Percentiles rank a stretch among this genome's conserved stretches.
phyloP scores from a whole-genome alignment of 192 early-diverging fungal genomes.

The Diversispora eburnea region DNA sequence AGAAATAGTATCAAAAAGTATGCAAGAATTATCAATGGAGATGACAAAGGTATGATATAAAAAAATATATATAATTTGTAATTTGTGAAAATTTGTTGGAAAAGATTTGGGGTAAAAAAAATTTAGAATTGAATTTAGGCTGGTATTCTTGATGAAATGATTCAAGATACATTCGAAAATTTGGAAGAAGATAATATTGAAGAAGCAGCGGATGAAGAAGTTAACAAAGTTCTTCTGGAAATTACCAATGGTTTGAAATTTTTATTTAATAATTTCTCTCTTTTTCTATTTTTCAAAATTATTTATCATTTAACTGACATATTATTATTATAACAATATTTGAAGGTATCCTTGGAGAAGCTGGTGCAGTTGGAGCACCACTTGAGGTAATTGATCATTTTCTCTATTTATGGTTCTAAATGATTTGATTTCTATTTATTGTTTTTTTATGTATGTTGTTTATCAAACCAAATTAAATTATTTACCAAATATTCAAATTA shows the following conservation, averaged over 20 bases:
- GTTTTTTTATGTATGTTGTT: too few species aligned
- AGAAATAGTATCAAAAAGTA: conserved; percentile 75
- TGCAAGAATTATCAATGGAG: conserved; percentile 93
- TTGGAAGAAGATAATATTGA: conserved; percentile 89
- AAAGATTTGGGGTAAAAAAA: not conserved
- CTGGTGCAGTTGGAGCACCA: conserved; percentile 54
- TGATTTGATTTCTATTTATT: too few species aligned
- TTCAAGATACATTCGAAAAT: conserved; percentile 82
- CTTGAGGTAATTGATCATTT: conserved; percentile 39
- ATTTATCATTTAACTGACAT: not conserved
- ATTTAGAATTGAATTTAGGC: conserved; percentile 52
- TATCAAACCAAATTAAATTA: not conserved
- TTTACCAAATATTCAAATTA: not conserved
- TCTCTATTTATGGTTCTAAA: not conserved
- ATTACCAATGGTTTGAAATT: conserved; percentile 72
- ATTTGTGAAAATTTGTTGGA: not conserved
- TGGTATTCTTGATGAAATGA: conserved; percentile 95
- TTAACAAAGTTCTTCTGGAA: conserved; percentile 85
- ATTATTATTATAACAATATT: not conserved
- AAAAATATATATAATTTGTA: not conserved
- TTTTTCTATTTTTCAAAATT: conserved; percentile 6
- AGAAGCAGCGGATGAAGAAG: conserved; percentile 91
- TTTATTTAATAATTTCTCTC: not conserved
- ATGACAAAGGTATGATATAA: conserved; percentile 80
- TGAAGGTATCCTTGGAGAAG: conserved; percentile 54